These are phyloP conservation scores for Phialemoniopsis sp. DNA, from an alignment of 2,329 filamentous ascomycete genomes.

Conservation along the genomic window DNA sequence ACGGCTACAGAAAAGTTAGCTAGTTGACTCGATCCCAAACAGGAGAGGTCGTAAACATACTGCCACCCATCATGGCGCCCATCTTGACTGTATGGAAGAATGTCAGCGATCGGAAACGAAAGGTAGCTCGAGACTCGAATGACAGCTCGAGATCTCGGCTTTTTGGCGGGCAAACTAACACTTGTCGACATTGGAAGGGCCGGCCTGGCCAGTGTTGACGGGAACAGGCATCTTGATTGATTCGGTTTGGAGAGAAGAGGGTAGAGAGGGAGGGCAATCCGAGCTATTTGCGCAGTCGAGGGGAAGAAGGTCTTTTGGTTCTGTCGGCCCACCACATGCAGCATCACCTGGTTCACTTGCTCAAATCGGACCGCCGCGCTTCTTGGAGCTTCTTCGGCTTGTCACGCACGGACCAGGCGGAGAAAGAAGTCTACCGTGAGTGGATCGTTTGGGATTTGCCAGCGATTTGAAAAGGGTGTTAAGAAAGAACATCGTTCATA, in stretches of 20 bases:
- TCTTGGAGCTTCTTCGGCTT: no score
- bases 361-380: no score
- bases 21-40: no score
- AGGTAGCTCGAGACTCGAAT: no score
- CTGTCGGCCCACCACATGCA: background rate
- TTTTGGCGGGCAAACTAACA: conserved; percentile 30
- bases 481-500: no score
- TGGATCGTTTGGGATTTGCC: no score
- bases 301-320: background rate
- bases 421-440: no score
- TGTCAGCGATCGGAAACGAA: conserved; percentile 18
- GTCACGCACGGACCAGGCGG: no score
- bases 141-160: no score
- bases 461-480: no score
- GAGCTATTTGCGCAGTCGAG: background rate
- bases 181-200: conserved; percentile 52
- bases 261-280: conserved; percentile 1
- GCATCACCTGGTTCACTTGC: no score
- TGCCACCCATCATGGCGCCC: conserved; percentile 97
- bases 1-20: conserved; percentile 60
- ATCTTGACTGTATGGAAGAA: conserved; percentile 70
- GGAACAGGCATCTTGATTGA: conserved; percentile 25
- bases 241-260: conserved; percentile 1
- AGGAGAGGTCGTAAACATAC: no score
- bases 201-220: conserved; percentile 21